Conservation (phyloP, 23 red algal species). For the Gracilariopsis chorda region DNA sequence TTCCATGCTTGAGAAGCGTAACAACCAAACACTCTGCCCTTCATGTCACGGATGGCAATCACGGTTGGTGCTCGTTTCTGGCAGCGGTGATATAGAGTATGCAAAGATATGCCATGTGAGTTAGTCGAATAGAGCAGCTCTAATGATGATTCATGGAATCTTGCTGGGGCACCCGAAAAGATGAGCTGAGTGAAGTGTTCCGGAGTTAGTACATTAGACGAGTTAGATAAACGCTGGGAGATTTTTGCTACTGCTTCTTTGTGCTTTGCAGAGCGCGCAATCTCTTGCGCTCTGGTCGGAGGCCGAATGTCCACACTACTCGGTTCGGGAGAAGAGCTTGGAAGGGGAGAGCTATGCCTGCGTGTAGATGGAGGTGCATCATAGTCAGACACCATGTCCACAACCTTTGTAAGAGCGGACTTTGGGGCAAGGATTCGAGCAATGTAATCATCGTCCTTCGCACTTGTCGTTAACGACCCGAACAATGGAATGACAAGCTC, state of each 20-base stretch:
- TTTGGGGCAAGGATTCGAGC: slow-evolving; percentile 44
- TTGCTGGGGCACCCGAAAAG: slow-evolving; percentile 43
- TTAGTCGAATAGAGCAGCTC: slow-evolving; percentile 85
- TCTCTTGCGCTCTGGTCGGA: neutral
- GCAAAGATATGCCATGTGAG: slow-evolving; percentile 76
- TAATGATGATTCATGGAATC: slow-evolving; percentile 64
- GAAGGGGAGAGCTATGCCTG: neutral
- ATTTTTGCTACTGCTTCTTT: neutral
- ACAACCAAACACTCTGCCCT: slow-evolving; percentile 78
- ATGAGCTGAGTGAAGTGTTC: slow-evolving; percentile 50
- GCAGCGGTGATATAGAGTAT: slow-evolving; percentile 75
- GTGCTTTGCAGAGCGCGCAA: neutral
- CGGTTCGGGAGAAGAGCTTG: neutral
- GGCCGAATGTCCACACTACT: neutral
- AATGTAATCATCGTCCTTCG: neutral
- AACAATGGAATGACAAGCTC: slow-evolving; percentile 1
- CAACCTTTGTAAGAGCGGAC: slow-evolving; percentile 25
- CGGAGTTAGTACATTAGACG: slow-evolving; percentile 60
- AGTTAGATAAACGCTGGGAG: slow-evolving; percentile 4
- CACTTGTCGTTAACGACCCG: neutral
- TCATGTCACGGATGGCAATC: slow-evolving; percentile 70
- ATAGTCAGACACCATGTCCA: slow-evolving; percentile 32
- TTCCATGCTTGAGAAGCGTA: slow-evolving; percentile 83
- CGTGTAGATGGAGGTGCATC: neutral
- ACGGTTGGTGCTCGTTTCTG: slow-evolving; percentile 63